Evolutionary conservation across 2,329 filamentous ascomycete genomes (phyloP).

Genomic region (Paecilomyces fulvus): DNA sequence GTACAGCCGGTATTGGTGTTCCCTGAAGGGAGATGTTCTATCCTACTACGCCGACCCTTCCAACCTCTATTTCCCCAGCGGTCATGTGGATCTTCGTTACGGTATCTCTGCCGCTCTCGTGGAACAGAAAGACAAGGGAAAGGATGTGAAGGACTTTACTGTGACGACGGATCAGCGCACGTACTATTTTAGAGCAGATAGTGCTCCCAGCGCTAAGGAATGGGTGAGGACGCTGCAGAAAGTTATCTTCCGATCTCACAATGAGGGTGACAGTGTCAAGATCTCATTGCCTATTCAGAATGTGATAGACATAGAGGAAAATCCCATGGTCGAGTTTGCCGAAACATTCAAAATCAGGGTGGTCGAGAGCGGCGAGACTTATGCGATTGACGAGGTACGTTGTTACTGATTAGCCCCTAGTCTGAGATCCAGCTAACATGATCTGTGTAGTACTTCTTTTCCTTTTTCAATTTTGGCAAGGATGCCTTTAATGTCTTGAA

Average conservation of each 20-base stretch:
- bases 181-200: slow-evolving; percentile 86
- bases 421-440: slow-evolving; percentile 6
- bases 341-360: slow-evolving; percentile 91
- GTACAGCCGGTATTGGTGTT: slow-evolving; percentile 89
- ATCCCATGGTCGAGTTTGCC: slow-evolving; percentile 79
- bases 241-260: slow-evolving; percentile 91
- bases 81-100: slow-evolving; percentile 86
- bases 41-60: slow-evolving; percentile 80
- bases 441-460: slow-evolving; percentile 78
- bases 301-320: slow-evolving; percentile 86
- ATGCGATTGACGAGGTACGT: slow-evolving; percentile 80
- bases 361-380: slow-evolving; percentile 88
- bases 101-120: slow-evolving; percentile 75
- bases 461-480: slow-evolving; percentile 79
- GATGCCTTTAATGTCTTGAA: slow-evolving; percentile 75
- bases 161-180: slow-evolving; percentile 74
- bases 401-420: background rate
- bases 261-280: slow-evolving; percentile 95
- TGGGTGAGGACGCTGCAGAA: slow-evolving; percentile 93
- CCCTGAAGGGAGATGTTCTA: slow-evolving; percentile 81
- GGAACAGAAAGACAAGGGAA: slow-evolving; percentile 58
- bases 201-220: slow-evolving; percentile 77
- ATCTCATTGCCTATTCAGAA: slow-evolving; percentile 84
- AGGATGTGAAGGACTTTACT: slow-evolving; percentile 67
- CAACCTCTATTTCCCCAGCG: slow-evolving; percentile 83